Percentiles rank a stretch among this genome's conserved stretches.
These are phyloP conservation scores for Neonectria punicea DNA, from an alignment of 2,329 filamentous ascomycete species.

Conservation along the genomic window DNA sequence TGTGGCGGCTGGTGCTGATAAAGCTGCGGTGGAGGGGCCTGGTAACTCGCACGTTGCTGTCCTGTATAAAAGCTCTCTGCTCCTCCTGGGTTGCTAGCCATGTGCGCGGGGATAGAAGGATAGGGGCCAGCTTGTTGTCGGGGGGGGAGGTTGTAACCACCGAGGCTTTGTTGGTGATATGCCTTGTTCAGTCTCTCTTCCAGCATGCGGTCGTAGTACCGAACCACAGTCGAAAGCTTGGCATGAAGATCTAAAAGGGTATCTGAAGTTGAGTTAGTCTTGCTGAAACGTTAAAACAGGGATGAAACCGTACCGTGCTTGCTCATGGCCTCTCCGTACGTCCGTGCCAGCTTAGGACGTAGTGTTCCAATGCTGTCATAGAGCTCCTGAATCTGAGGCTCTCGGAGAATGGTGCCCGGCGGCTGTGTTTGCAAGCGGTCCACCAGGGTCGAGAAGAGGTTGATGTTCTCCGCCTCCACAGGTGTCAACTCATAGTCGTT, in stretches of 20 bases:
- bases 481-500: constrained; percentile 95
- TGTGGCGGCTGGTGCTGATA: constrained; percentile 47
- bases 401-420: constrained; percentile 92
- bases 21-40: constrained; percentile 51
- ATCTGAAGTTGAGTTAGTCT: constrained; percentile 63
- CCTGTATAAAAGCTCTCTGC: constrained; percentile 87
- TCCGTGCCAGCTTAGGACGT: constrained; percentile 91
- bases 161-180: constrained; percentile 82
- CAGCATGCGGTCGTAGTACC: constrained; percentile 98
- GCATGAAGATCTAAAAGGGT: constrained; percentile 93
- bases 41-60: constrained; percentile 64
- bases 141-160: constrained; percentile 68
- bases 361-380: constrained; percentile 97
- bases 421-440: constrained; percentile 95
- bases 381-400: constrained; percentile 97
- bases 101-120: constrained; percentile 71
- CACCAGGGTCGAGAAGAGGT: constrained; percentile 92
- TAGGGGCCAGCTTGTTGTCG: constrained; percentile 72
- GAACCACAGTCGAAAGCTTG: constrained; percentile 93
- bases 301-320: constrained; percentile 79
- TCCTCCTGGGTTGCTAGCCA: constrained; percentile 59
- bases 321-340: constrained; percentile 99
- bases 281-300: background rate
- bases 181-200: constrained; percentile 94
- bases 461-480: constrained; percentile 97